Evolutionary conservation across 192 early-diverging fungal species (phyloP), one percentile per base, ranked within the genome.

Genomic region (Entrophospora sp.): DNA sequence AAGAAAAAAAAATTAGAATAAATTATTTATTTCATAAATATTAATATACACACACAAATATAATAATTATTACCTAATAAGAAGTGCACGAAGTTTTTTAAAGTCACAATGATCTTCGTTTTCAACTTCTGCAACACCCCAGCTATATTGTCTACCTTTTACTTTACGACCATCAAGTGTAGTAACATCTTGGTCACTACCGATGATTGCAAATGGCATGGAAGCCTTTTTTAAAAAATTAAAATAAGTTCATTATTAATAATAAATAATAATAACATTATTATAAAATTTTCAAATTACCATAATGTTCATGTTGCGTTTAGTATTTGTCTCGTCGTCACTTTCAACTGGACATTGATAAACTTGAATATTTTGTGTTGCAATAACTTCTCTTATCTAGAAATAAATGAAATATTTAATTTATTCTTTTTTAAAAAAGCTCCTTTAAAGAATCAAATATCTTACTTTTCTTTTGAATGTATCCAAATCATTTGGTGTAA

Each of bases 101-200:
- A 97, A 97, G 74, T 97, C 95, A 79, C 94, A 97, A 78, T 97
- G 96, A 58, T 85, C 82, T 77, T 99, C 96, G 74, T 97, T 99
- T 73, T 99, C 96, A 16, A 99, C 96, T 83, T 99, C 95, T 24
- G 92, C 94, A 64, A 96, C 93, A 71, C 96, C 96, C 96, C 96
- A 99, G 20, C 90, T 87, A 78, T 97, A 99, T 77, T 95, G 85
- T 63, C 96, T 88, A 57, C 96, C 96, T 68, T 92, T 95, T 69
- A 97, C 95, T 45, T 74, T 83, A 61, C 91, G 86, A 13, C 96
- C 96, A 63, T 93, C 91, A 45, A 79, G 74, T 22, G 83, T 86
- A 52, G 75, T 71, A 46, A 97, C 91, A 65, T 97, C 95, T 60
- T 86, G 81, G 51, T 89, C 91, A 76, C 84, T 87, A 44, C 92